Evolutionary conservation across 1,284 basidiomycete species (phyloP), one percentile per base, ranked within the genome.

Genomic region (Ustilago lituana): DNA sequence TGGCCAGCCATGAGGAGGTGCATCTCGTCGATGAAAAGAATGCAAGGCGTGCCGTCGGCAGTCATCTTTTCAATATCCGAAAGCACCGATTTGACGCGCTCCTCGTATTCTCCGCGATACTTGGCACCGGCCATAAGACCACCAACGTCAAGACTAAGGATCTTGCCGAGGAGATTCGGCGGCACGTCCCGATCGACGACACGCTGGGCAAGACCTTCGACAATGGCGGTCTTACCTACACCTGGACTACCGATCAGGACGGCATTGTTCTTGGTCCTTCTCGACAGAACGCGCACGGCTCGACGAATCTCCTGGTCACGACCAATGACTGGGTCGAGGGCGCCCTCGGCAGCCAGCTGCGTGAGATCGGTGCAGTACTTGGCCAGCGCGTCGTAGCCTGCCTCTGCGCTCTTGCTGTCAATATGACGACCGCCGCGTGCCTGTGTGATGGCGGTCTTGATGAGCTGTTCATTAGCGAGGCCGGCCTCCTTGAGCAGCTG

Each of bases 51-150:
- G 38, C 92, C 93, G 43, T 93, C 88, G 53, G 93, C 89, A 0
- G 89, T 86, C 4, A 91, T 88, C 84, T 96, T 94, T 83, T 98
- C 95, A 64, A 98, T 90, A 84, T 98, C 96, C 82, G 82, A 79
- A 47, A 98, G 85, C 59, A 98, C 93, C 12, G 90, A 86, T 84
- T 97, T 98, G 84, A 98, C 89, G 44, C 95, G 90, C 82, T 98
- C 95, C 84, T 98, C 95, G 83, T 94, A 98, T 84, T 98, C 93
- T 61, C 94, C 94, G 83, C 93, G 93, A 85, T 92, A 95, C 83
- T 93, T 94, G 31, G 93, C 94, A 50, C 95, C 93, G 6, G 94
- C 93, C 91, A 94, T 95, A 60, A 97, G 87, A 0, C 94, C 91
- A 70, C 93, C 95, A 89, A 97, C 91, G 82, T 97, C 94, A 22